Percentiles rank a stretch among this genome's conserved stretches.
These are phyloP conservation scores for Harringtonia lauricola DNA, from an alignment of 2,329 filamentous ascomycete species.

Conservation along the genomic window DNA sequence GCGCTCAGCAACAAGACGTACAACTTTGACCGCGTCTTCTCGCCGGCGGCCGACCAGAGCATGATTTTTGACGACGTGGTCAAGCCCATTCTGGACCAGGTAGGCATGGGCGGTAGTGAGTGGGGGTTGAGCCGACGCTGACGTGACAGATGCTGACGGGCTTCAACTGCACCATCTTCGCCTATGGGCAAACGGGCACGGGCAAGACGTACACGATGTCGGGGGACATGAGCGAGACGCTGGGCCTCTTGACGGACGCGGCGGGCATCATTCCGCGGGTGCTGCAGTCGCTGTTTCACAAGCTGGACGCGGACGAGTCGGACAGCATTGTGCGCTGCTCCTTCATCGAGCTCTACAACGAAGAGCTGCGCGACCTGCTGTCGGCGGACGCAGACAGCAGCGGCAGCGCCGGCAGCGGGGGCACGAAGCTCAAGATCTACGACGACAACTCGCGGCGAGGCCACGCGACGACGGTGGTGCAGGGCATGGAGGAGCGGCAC, in stretches of 20 bases:
- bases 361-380: slow-evolving; percentile 85
- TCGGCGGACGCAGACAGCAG: slow-evolving; percentile 66
- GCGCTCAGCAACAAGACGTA: slow-evolving; percentile 94
- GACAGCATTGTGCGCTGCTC: slow-evolving; percentile 95
- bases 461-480: slow-evolving; percentile 76
- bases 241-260: slow-evolving; percentile 77
- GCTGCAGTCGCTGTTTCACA: slow-evolving; percentile 75
- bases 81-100: slow-evolving; percentile 84
- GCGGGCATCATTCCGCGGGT: slow-evolving; percentile 94
- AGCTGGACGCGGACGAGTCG: slow-evolving; percentile 64
- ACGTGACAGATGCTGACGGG: slow-evolving; percentile 68
- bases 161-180: slow-evolving; percentile 98
- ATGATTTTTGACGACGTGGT: slow-evolving; percentile 97
- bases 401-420: slow-evolving; percentile 1
- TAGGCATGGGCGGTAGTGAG: no score
- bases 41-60: slow-evolving; percentile 81
- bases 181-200: slow-evolving; percentile 94
- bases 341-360: slow-evolving; percentile 97
- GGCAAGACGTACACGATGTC: slow-evolving; percentile 99
- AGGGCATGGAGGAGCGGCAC: slow-evolving; percentile 95
- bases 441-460: slow-evolving; percentile 83
- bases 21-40: slow-evolving; percentile 94
- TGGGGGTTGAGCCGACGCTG: slow-evolving; percentile 4
- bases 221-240: slow-evolving; percentile 82
- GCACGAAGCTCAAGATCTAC: slow-evolving; percentile 78